Evolutionary conservation across 75 land plant genomes (phyloP).

Genomic region (Isoetes taiwanensis): DNA sequence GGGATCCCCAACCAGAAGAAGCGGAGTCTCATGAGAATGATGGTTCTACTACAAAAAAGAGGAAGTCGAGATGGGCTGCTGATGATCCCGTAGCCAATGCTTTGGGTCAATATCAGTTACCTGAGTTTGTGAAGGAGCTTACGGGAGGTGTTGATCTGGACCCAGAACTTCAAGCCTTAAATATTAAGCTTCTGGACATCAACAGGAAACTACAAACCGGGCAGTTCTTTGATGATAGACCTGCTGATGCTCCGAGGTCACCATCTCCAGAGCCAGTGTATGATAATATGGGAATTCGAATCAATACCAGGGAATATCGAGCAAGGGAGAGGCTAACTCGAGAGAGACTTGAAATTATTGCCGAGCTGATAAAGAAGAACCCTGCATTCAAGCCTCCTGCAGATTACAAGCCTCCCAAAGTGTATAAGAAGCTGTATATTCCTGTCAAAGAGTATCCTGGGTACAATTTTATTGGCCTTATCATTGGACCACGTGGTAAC

Average conservation of each 20-base stretch:
- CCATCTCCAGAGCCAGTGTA: slow-evolving; percentile 96
- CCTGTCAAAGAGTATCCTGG: slow-evolving; percentile 95
- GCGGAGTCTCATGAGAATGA: slow-evolving; percentile 22
- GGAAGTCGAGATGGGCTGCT: slow-evolving; percentile 80
- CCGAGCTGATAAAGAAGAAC: slow-evolving; percentile 58
- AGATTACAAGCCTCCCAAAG: slow-evolving; percentile 85
- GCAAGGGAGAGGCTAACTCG: slow-evolving; percentile 68
- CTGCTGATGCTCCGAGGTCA: slow-evolving; percentile 70
- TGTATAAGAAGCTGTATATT: slow-evolving; percentile 85
- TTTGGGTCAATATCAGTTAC: slow-evolving; percentile 39
- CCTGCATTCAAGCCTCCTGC: slow-evolving; percentile 90
- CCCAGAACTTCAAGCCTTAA: slow-evolving; percentile 74
- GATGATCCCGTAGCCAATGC: slow-evolving; percentile 51
- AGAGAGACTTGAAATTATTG: slow-evolving; percentile 76
- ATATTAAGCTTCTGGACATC: slow-evolving; percentile 62
- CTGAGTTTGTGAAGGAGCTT: slow-evolving; percentile 76
- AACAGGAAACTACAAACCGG: slow-evolving; percentile 58
- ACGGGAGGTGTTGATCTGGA: slow-evolving; percentile 70
- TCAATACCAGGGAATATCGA: slow-evolving; percentile 76
- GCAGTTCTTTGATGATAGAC: slow-evolving; percentile 47
- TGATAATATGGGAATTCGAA: slow-evolving; percentile 81
- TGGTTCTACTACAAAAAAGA: slow-evolving; percentile 15
- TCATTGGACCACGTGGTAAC: slow-evolving; percentile 97
- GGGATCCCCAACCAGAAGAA: slow-evolving; percentile 65
- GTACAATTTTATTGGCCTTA: slow-evolving; percentile 88